Base-by-base conservation (phyloP, 495 filamentous ascomycete species). In the Penicillium cataractarum region DNA sequence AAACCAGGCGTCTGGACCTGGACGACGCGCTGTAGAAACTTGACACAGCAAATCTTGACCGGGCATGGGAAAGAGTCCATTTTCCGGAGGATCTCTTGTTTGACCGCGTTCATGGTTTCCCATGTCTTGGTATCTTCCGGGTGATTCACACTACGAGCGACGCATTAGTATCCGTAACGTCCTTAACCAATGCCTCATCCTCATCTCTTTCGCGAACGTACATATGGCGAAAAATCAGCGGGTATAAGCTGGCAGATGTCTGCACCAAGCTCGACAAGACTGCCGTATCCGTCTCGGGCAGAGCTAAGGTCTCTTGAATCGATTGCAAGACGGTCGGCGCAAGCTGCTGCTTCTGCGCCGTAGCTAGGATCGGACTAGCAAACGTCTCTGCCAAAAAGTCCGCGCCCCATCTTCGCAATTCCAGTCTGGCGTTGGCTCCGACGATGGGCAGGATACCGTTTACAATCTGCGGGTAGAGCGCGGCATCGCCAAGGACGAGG, bases 321-420 rank as follows among this genome's bases (percentile, higher is more conserved):
- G 86, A 87, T 62, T 92, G 87, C 69, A 99, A 72, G 58, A 93
- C 90, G 29, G 79, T 76, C 59, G 92, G 76, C 53, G 87, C 85
- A 62, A 96, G 71, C 61, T 86, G 84, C 76, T 89, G 89, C 81
- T 97, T 98, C 74, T 90, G 87, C 54, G 84, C 79, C 35, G 79
- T 76, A 57, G 85, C 73, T 65, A 98, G 80, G 35, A 87, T 85
- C 15, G 95, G 95, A 48, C 89, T 93, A 21, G 96, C 88, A 76
- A 99, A 97, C 4, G 93, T 91, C 80, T 99, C 95, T 40, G 96
- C 94, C 39, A 99, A 81, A 73, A 99, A 99, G 27, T 97, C 92
- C 24, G 93, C 87, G 24, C 93, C 96, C 96, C 96, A 99, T 88
- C 93, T 82, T 75, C 92, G 89, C 66, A 97, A 77, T 75, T 96